These are phyloP conservation scores for Monarda citriodora DNA, from an alignment of 305 asterid species.

Conservation along the genomic window DNA sequence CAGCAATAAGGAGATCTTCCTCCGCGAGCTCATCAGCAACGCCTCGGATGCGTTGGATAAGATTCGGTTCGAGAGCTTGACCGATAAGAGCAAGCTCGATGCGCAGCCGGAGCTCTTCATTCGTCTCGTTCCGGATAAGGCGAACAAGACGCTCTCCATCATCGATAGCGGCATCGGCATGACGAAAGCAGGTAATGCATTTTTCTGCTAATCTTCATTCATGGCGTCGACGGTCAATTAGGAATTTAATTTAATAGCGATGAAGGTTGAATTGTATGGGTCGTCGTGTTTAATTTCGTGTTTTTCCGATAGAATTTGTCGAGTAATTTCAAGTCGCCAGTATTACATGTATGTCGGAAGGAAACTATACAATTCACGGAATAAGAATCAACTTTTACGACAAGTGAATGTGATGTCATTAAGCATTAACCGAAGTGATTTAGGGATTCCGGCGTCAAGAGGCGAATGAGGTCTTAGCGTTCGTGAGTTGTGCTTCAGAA, in stretches of 20 bases:
- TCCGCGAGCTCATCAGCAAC: slow-evolving; percentile 55
- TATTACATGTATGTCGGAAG: neutral
- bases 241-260: neutral
- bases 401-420: no score
- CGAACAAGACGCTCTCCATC: slow-evolving; percentile 58
- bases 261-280: neutral
- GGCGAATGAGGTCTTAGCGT: no score
- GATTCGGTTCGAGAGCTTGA: slow-evolving; percentile 59
- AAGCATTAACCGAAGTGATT: no score
- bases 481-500: no score
- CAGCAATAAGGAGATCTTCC: slow-evolving; percentile 65
- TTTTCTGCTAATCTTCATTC: neutral
- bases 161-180: slow-evolving; percentile 64
- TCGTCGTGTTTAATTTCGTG: neutral
- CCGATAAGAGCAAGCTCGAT: slow-evolving; percentile 61
- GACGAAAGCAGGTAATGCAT: slow-evolving; percentile 63
- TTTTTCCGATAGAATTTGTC: neutral
- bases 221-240: neutral
- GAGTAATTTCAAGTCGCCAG: neutral
- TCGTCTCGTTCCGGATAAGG: slow-evolving; percentile 56
- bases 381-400: neutral
- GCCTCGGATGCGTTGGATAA: slow-evolving; percentile 61
- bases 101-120: slow-evolving; percentile 66
- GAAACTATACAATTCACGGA: neutral
- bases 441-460: no score